These are phyloP conservation scores for Rubia tinctorum DNA, from an alignment of 305 asterid genomes.

Conservation along the genomic window DNA sequence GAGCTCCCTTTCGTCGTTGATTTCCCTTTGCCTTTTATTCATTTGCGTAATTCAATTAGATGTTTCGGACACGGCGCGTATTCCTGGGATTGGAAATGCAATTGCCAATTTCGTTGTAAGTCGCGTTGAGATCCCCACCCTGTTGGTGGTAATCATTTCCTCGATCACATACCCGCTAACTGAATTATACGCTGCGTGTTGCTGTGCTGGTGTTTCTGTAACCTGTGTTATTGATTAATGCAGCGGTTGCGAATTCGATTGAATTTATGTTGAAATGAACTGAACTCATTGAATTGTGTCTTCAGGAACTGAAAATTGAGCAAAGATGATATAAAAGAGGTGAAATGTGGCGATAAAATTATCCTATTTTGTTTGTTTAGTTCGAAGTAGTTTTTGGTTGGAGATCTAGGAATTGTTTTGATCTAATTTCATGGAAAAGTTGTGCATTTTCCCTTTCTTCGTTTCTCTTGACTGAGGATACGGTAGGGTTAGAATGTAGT, in stretches of 20 bases:
- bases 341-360: background rate
- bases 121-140: constrained; percentile 40
- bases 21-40: background rate
- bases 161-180: constrained; percentile 32
- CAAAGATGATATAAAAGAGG: background rate
- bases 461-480: constrained; percentile 3
- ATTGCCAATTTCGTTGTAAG: constrained; percentile 10
- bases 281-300: constrained; percentile 9
- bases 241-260: constrained; percentile 5
- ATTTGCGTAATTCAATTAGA: constrained; percentile 20
- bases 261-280: constrained; percentile 4
- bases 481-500: background rate
- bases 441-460: background rate
- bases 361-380: constrained; percentile 2
- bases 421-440: background rate
- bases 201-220: background rate
- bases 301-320: background rate
- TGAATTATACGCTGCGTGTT: background rate
- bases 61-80: constrained; percentile 26
- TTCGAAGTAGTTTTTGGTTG: background rate
- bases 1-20: background rate
- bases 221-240: constrained; percentile 9
- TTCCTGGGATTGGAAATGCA: constrained; percentile 53
- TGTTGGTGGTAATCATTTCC: constrained; percentile 35
- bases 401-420: constrained; percentile 8